These are phyloP conservation scores for Apiospora rasikravindrae DNA, from an alignment of 2,329 filamentous ascomycete species.

Conservation along the genomic window DNA sequence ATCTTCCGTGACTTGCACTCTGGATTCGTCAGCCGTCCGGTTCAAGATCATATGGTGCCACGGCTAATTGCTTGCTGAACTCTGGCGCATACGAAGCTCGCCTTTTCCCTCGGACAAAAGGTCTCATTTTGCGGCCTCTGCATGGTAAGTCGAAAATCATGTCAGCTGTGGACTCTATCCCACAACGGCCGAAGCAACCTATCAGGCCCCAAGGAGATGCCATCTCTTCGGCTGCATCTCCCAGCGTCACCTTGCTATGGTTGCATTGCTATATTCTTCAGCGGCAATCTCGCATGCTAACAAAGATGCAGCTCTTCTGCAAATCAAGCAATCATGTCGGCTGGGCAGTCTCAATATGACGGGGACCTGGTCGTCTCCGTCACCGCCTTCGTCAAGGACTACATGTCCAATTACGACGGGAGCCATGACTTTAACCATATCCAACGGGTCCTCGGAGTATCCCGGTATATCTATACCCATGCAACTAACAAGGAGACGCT, in stretches of 20 bases:
- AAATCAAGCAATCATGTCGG: conserved; percentile 29
- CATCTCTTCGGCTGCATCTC: neutral
- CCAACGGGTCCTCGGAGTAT: conserved; percentile 75
- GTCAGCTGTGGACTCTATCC: neutral
- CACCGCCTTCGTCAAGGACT: conserved; percentile 68
- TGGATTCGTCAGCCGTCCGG: neutral
- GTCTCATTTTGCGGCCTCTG: neutral
- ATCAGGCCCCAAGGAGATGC: neutral
- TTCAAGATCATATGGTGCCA: conserved; percentile 5
- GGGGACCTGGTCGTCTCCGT: conserved; percentile 57
- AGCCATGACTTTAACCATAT: conserved; percentile 92
- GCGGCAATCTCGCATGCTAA: conserved; percentile 22
- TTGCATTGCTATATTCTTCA: conserved; percentile 14
- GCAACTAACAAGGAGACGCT: conserved; percentile 35
- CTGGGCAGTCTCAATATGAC: conserved; percentile 25
- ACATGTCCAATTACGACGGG: conserved; percentile 80
- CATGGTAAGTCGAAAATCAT: neutral
- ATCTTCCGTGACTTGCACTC: neutral
- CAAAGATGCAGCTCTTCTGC: neutral
- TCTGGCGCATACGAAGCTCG: neutral
- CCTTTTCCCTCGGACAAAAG: neutral
- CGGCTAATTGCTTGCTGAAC: neutral
- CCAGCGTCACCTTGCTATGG: neutral
- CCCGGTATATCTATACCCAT: conserved; percentile 65
- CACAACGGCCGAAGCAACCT: conserved; percentile 10